phyloP scores from a whole-genome alignment of 768 basidiomycete genomes.

The Ramaria sp. region DNA sequence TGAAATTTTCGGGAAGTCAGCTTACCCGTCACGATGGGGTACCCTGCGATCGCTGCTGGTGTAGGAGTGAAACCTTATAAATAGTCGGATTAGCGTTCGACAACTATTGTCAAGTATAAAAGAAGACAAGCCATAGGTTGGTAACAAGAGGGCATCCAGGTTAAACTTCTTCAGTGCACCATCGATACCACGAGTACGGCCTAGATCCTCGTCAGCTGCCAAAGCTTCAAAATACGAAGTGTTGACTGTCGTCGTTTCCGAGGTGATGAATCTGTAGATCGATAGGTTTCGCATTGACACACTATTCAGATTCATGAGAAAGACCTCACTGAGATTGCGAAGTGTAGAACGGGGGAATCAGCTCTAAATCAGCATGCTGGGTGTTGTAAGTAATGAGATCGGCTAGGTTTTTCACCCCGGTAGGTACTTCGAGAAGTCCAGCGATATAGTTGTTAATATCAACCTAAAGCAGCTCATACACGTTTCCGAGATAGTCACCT shows the following conservation, averaged over 20 bases:
- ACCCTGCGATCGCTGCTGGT: slow-evolving; percentile 8
- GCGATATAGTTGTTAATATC: slow-evolving; percentile 39
- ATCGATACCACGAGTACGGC: too few relatives aligned
- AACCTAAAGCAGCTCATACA: slow-evolving; percentile 24
- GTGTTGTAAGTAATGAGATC: slow-evolving; percentile 52
- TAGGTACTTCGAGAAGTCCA: slow-evolving; percentile 38
- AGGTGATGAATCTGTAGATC: not conserved
- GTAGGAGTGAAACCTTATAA: not conserved
- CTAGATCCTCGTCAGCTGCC: slow-evolving; percentile 3
- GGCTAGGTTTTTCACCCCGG: slow-evolving; percentile 42
- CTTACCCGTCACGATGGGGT: slow-evolving; percentile 14
- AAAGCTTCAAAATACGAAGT: not conserved
- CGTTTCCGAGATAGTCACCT: not conserved
- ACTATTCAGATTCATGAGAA: not conserved
- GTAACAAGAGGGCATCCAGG: too few relatives aligned
- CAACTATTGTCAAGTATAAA: too few relatives aligned
- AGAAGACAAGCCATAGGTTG: too few relatives aligned
- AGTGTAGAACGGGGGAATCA: too few relatives aligned
- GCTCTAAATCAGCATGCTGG: slow-evolving; percentile 39
- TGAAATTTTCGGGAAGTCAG: too few relatives aligned
- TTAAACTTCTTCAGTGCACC: too few relatives aligned
- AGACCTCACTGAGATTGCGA: slow-evolving; percentile 24
- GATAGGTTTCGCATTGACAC: not conserved
- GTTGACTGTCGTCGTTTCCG: slow-evolving; percentile 1
- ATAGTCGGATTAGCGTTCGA: too few relatives aligned